Evolutionary conservation across 1,139 yeast genomes (phyloP).

Genomic region (Pichia norvegensis): DNA sequence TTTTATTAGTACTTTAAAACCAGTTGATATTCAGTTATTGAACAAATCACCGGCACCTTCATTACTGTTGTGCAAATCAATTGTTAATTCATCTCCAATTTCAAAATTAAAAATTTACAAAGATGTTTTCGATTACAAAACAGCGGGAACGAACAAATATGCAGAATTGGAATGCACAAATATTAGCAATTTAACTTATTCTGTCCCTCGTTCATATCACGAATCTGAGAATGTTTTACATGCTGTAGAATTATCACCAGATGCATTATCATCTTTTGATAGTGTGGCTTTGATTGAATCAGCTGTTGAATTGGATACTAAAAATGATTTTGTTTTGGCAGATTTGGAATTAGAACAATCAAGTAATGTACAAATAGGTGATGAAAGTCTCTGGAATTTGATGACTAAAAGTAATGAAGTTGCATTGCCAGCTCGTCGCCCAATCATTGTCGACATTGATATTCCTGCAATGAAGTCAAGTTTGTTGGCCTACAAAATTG

Average conservation of each 20-base stretch:
- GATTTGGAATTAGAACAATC: constrained; percentile 28
- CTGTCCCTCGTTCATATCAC: constrained; percentile 41
- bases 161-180: constrained; percentile 40
- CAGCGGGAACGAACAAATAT: constrained; percentile 23
- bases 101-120: constrained; percentile 1
- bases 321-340: constrained; percentile 35
- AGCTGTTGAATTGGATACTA: constrained; percentile 20
- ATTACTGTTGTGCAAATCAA: constrained; percentile 24
- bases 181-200: constrained; percentile 29
- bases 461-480: constrained; percentile 57
- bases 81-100: constrained; percentile 6
- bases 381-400: constrained; percentile 30
- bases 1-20: constrained; percentile 25
- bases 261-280: constrained; percentile 36
- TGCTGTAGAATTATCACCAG: constrained; percentile 35
- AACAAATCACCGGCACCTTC: constrained; percentile 21
- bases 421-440: constrained; percentile 38
- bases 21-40: constrained; percentile 19
- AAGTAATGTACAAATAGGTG: constrained; percentile 28
- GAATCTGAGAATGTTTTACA: constrained; percentile 41
- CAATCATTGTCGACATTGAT: constrained; percentile 41
- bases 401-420: constrained; percentile 34
- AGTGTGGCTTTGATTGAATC: constrained; percentile 40
- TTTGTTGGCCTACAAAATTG: constrained; percentile 46
- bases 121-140: constrained; percentile 27